These are phyloP conservation scores for Cladosporium phlei DNA, from an alignment of 2,329 filamentous ascomycete species.

Conservation along the genomic window DNA sequence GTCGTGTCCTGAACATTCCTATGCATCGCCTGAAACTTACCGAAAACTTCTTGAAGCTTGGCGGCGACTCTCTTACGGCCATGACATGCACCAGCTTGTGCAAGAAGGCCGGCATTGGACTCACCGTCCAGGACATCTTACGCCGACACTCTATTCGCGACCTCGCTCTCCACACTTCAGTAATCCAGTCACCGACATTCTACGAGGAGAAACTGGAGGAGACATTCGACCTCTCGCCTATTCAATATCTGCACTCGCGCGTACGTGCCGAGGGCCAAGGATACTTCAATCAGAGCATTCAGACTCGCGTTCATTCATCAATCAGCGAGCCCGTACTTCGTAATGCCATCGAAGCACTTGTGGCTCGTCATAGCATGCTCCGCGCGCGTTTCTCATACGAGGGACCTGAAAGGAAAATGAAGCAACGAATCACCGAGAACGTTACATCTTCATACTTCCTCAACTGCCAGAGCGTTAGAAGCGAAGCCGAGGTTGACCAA, in stretches of 20 bases:
- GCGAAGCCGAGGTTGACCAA: slow-evolving; percentile 23
- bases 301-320: background rate
- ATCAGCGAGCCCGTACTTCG: background rate
- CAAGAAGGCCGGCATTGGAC: slow-evolving; percentile 27
- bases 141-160: slow-evolving; percentile 21
- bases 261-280: slow-evolving; percentile 10
- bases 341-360: slow-evolving; percentile 26
- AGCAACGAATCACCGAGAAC: slow-evolving; percentile 28
- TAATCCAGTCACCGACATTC: background rate
- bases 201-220: slow-evolving; percentile 2
- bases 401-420: slow-evolving; percentile 30
- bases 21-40: slow-evolving; percentile 3
- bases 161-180: slow-evolving; percentile 10
- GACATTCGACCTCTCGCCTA: slow-evolving; percentile 9
- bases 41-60: slow-evolving; percentile 44
- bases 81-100: slow-evolving; percentile 42
- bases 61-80: slow-evolving; percentile 44
- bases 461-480: slow-evolving; percentile 4
- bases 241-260: slow-evolving; percentile 11
- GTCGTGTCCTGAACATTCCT: slow-evolving; percentile 10
- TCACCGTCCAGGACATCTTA: slow-evolving; percentile 40
- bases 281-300: slow-evolving; percentile 15
- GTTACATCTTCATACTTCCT: slow-evolving; percentile 19
- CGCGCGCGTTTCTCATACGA: slow-evolving; percentile 32
- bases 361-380: slow-evolving; percentile 38